Evolutionary conservation across 2,329 filamentous ascomycete genomes (phyloP), one percentile per base, ranked within the genome.

Genomic region (Xylaria polymorpha): DNA sequence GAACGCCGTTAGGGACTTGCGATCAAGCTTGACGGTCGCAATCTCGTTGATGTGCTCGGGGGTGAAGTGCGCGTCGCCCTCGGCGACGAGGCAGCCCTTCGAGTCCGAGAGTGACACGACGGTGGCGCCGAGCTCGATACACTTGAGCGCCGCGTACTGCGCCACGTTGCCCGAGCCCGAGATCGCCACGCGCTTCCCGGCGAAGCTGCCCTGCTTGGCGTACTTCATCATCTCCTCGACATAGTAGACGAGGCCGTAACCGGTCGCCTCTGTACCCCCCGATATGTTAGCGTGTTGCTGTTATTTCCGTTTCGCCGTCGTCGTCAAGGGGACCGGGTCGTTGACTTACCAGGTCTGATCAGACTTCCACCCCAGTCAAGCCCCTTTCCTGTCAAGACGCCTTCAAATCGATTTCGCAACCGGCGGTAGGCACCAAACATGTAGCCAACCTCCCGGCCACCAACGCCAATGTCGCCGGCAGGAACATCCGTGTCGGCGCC

Each of bases 91-190:
- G 70, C 91, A 83, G 75, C 96, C 96, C 85, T 93, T 91, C 82
- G 91, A 94, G 88, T 98, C 96, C 77, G 94, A 97, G 66, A 99
- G 90, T 50, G 95, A 98, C 79, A 98, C 86, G 76, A 99, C 93
- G 67, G 88, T 95, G 72, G 91, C 96, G 77, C 96, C 96, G 76
- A 98, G 93, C 87, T 98, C 94, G 77, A 98, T 96, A 80, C 91
- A 90, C 86, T 98, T 98, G 76, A 98, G 91, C 0, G 95, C 96
- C 39, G 95, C 95, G 85, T 96, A 98, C 86, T 98, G 96, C 39
- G 96, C 96, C 64, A 98, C 96, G 85, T 99, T 99, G 75, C 96
- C 96, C 68, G 95, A 98, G 72, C 96, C 96, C 53, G 96, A 98
- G 82, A 99, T 92, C 81, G 95, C 93, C 66, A 98, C 96, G 69